Base-by-base conservation (phyloP, 805 yeast genomes). In the Schwanniomyces sp. region DNA sequence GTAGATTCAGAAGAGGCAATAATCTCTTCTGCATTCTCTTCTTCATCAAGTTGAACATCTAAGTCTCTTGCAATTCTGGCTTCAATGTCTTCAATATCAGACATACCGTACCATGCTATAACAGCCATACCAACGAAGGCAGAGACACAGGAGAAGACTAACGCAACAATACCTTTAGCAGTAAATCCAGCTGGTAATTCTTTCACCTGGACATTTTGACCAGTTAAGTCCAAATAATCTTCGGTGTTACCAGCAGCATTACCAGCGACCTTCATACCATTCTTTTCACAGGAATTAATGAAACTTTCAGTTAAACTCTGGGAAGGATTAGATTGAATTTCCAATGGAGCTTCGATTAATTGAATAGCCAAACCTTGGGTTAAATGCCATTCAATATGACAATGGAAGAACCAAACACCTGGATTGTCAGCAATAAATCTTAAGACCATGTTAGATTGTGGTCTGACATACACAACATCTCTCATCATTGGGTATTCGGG, bases 321-420 rank as follows among this genome's bases (percentile, higher is more conserved):
- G n/a, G 43, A 45, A 24, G 56, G 46, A 43, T 60, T 57, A 24
- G 42, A 41, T 55, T 78, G 77, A 29, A 86, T 61, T 30, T 72
- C 70, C 44, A 71, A 57, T 17, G 94, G 92, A 27, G 86, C 88
- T 64, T 87, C 95, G 37, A 87, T 72, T 32, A 87, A 78, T 1
- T 81, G 80, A 44, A 86, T 72, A 7, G 91, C 91, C 46, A 87
- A 74, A 26, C 95, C 95, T 69, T 87, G 94, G 55, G 82, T 85
- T 63, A 87, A 78, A 67, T 87, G 95, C 86, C 91, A 87, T 59
- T 87, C 92, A 46, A 87, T 80, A 61, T 88, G 96, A 67, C 97
- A 91, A 64, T 91, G 97, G 83, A 91, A 87, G 51, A 86, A 81
- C 97, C 97, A 91, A 24, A 90, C 84, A 48, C 97, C 97, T 2